Percentiles rank a stretch among this genome's conserved stretches.
Conservation (phyloP, 1,139 yeast species). For the Debaryomycetaceae sp. region DNA sequence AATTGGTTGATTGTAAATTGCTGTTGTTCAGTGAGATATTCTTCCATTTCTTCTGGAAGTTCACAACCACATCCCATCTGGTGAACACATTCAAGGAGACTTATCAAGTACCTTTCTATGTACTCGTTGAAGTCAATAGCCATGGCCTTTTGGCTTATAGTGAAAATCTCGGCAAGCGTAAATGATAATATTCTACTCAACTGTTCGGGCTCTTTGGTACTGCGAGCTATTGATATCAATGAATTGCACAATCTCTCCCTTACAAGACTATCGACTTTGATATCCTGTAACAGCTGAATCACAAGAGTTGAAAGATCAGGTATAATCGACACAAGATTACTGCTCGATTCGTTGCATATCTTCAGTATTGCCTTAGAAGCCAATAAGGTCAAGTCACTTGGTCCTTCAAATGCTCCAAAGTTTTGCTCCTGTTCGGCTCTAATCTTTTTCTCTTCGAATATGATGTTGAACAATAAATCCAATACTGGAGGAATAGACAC, state of each 20-base stretch:
- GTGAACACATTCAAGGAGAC: constrained; percentile 58
- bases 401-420: background rate
- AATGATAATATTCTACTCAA: constrained; percentile 20
- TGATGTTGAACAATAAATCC: constrained; percentile 39
- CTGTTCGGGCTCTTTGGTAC: constrained; percentile 40
- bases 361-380: constrained; percentile 59
- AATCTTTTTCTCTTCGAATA: constrained; percentile 16
- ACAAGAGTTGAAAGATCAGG: constrained; percentile 52
- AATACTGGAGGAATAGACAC: constrained; percentile 46
- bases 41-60: constrained; percentile 54
- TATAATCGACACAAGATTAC: constrained; percentile 41
- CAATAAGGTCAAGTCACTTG: constrained; percentile 23
- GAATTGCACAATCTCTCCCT: constrained; percentile 61
- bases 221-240: constrained; percentile 58
- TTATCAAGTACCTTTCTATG: constrained; percentile 42
- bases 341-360: constrained; percentile 60
- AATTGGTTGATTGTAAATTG: constrained; percentile 22
- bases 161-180: constrained; percentile 20
- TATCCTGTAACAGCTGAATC: constrained; percentile 48
- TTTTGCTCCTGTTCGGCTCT: constrained; percentile 1
- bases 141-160: constrained; percentile 13
- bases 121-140: constrained; percentile 9
- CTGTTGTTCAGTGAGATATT: constrained; percentile 29
- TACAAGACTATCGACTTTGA: constrained; percentile 45
- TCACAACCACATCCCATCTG: constrained; percentile 69